Base-by-base conservation (phyloP, 768 basidiomycete species). In the Suillus alpinus region DNA sequence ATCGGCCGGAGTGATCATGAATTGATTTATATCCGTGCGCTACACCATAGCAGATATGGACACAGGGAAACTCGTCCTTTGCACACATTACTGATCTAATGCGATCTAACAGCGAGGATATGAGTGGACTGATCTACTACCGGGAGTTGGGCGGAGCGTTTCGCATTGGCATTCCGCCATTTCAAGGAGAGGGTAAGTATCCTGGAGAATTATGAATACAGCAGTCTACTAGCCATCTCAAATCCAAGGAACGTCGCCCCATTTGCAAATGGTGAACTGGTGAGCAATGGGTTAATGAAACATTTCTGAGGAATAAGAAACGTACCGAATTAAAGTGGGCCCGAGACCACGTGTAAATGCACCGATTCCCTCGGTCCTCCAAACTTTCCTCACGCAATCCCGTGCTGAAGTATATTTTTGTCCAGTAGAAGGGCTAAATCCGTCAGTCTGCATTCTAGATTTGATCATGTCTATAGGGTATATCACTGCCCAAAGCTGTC, bases 381-480 rank as follows among this genome's bases (percentile, higher is more conserved):
- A 95, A 18, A 94, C 87, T 58, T 85, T 90, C 37, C 86, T 83
- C 36, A 92, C 86, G 65, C 93, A 95, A 69, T 97, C 88, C 37
- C 93, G 68, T 14, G 92, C 86, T 16, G 91, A 91, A 34, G 80
- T 81, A 74, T 97, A 98, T 69, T 92, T 92, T 66, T 88, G 88
- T 32, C 89, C 88, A 46, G 86, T 87, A 16, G 86, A 78, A 3
- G 86, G 75, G 12, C 85, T 80, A 73, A 95, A 94, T 0, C 88
- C 91, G 69, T 98, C 96, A 0, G 95, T 97, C 76, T 98, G 96
- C 82, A 98, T 91, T 57, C 94, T 86, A 31, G 93, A 94, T 71
- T 98, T 98, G 69, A 98, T 86, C 84, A 97, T 92, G 75, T 97
- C 95, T 73, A 95, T 89, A 16, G 94, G 95, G 78, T 96, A 96